Conservation (phyloP, 352 stramenopile genomes). For the Pythium monospermum region DNA sequence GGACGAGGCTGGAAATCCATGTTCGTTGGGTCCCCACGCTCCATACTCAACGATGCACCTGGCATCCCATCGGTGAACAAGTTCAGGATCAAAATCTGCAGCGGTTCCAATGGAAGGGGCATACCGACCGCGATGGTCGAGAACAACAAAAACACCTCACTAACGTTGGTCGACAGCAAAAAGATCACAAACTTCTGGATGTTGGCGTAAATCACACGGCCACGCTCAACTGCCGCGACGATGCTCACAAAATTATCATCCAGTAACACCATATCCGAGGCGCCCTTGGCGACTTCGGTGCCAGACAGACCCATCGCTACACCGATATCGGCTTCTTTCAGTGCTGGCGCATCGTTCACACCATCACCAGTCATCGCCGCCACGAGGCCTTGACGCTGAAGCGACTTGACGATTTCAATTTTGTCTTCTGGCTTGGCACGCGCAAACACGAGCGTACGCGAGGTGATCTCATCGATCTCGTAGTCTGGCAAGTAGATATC, state of each 20-base stretch:
- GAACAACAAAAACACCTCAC: conserved; percentile 89
- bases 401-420: conserved; percentile 93
- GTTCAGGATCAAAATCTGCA: conserved; percentile 99
- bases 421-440: conserved; percentile 95
- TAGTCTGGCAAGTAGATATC: conserved; percentile 54
- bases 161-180: conserved; percentile 96
- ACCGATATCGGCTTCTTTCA: conserved; percentile 96
- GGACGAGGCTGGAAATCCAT: conserved; percentile 58
- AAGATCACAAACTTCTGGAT: conserved; percentile 99
- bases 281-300: conserved; percentile 97
- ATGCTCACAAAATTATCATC: conserved; percentile 99
- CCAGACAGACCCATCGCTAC: conserved; percentile 97
- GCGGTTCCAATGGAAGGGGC: conserved; percentile 88
- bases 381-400: conserved; percentile 86
- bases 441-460: conserved; percentile 89
- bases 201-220: conserved; percentile 96
- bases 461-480: conserved; percentile 88
- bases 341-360: conserved; percentile 96
- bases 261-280: conserved; percentile 97
- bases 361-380: conserved; percentile 98
- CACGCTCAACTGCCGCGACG: conserved; percentile 94
- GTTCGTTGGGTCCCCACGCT: conserved; percentile 60
- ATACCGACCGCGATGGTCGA: conserved; percentile 50
- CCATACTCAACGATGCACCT: conserved; percentile 62
- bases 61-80: conserved; percentile 96